Base-by-base conservation (phyloP, 1,284 basidiomycete species). In the Austroboletus novae-zelandiae region DNA sequence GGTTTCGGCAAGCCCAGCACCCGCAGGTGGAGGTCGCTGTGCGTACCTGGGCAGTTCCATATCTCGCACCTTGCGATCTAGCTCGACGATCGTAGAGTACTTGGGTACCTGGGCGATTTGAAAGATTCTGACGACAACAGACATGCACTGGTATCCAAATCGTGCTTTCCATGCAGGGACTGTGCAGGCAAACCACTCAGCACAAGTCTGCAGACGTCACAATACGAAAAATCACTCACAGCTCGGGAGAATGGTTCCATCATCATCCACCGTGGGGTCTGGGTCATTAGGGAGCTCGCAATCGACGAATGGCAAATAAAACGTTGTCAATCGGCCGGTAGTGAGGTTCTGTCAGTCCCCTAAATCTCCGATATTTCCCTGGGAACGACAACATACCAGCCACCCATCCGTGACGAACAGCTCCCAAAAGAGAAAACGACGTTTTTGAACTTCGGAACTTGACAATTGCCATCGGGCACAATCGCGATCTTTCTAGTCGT, bases 101-200 rank as follows among this genome's bases (percentile, higher is more conserved):
- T 78, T 83, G 0, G 85, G 83, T 3, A 84, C 80, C 15, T 78
- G 77, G 4, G 85, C 81, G 0, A 79, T 83, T 37, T 86, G 68
- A 14, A 81, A 80, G 17, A 80, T 79, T 65, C 82, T 79, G 7
- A 85, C 83, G 23, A 87, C 81, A 14, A 75, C 75, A 17, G 84
- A 74, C 9, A 87, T 74, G 58, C 84, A 86, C 52, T 85, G 79
- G 23, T 77, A 77, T 9, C 84, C 85, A 64, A 86, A 89, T 6
- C 74, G 76, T 23, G 84, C 83, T 66, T 86, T 88, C 86, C 86
- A 88, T 46, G 73, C 77, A 3, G 83, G 79, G 62, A 89, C 85
- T 88, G 17, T 31, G 20, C 4, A 23, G 20, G 2, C 20, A 23
- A 23, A 23, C 20, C 20, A 23, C 20, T 23, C 5, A 23, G 20